Evolutionary conservation across 768 basidiomycete species (phyloP).

Genomic region (Russula sp.): DNA sequence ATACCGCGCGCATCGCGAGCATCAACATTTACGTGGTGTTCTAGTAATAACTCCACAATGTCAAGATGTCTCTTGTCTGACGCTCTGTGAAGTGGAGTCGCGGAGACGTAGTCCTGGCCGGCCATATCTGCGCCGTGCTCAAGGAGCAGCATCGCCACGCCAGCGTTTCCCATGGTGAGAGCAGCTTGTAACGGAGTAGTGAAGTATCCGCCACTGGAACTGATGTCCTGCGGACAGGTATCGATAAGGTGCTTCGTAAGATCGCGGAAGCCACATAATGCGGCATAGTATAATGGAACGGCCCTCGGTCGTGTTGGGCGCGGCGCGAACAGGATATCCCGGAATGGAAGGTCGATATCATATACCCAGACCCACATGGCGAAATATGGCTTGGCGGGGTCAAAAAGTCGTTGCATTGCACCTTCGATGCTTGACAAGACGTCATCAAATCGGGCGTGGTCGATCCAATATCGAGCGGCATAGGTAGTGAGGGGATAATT

Average conservation of each 20-base stretch:
- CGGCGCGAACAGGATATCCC: background rate
- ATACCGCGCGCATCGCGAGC: background rate
- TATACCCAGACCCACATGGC: background rate
- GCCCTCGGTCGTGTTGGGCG: background rate
- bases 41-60: background rate
- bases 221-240: background rate
- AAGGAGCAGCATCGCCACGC: background rate
- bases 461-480: background rate
- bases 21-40: background rate
- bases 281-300: background rate
- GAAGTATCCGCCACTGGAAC: background rate
- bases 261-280: background rate
- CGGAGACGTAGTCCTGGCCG: background rate
- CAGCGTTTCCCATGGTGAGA: background rate
- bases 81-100: background rate
- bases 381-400: background rate
- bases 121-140: background rate
- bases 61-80: background rate
- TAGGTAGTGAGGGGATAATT: background rate
- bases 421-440: background rate
- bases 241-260: background rate
- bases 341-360: conserved; percentile 3
- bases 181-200: background rate
- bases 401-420: background rate
- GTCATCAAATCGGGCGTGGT: background rate